Base-by-base conservation (phyloP, 768 basidiomycete species). In the Kockovaella imperatae region DNA sequence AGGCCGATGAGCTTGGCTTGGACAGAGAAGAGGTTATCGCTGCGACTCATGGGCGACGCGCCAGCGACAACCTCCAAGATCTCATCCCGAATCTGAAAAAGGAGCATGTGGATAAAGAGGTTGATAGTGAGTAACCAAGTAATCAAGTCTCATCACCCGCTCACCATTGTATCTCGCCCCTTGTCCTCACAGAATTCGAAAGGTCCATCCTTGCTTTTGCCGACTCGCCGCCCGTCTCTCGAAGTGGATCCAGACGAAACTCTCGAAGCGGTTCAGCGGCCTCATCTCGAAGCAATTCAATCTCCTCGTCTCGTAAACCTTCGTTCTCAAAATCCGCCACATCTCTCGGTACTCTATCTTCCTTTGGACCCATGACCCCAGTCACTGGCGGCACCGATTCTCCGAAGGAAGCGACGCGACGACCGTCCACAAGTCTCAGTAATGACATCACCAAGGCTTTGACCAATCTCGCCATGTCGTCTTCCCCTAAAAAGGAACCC, bases 1-100 rank as follows among this genome's bases (percentile, higher is more conserved):
- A 85, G 35, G 83, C 83, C 1, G 72, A 73, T 42, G 82, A 84
- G 64, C 77, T 85, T 42, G 81, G 81, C 45, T 77, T 79, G 69
- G 81, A 83, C 68, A 80, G 81, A 5, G 74, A 76, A 48, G 75
- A 78, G 47, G 81, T 83, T 53, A 83, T 84, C 60, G 80, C 79
- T 8, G 80, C 81, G 31, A 84, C 83, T n/a, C 83, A 86, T 67
- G 83, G 83, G 60, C 81, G 83, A 62, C 80, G 83, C 52, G 84
- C 83, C 10, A 75, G 83, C 61, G 83, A 85, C 73, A 86, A 85
- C 71, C 78, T 84, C 54, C 67, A 76, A 3, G 67, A 71, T 25
- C 56, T 72, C 30, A 61, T 71, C 38, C 71, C 71, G 7, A 50
- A 57, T 23, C 53, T 72, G 2, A 38, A 48, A 42, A 52, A 52